phyloP scores from a whole-genome alignment of 257 asterid genomes.

The Misopates orontium region DNA sequence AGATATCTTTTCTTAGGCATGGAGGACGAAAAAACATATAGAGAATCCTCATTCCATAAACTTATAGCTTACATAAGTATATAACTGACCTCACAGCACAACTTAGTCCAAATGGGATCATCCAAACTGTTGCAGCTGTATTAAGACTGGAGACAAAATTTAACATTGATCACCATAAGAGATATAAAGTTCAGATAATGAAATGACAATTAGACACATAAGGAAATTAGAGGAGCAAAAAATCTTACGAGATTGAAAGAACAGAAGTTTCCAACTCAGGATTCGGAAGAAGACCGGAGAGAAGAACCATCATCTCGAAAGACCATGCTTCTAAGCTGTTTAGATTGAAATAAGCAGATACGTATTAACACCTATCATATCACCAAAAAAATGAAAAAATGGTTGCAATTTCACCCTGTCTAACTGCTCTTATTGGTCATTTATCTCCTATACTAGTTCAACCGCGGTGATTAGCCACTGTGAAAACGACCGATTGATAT shows the following conservation, averaged over 20 bases:
- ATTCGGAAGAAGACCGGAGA: conserved; percentile 86
- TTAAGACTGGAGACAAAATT: conserved; percentile 53
- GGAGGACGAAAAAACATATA: not conserved
- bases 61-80: conserved; percentile 8
- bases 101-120: conserved; percentile 86
- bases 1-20: not conserved
- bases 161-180: not conserved
- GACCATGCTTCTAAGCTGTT: conserved; percentile 88
- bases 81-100: conserved; percentile 69
- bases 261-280: conserved; percentile 84
- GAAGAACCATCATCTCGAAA: conserved; percentile 84
- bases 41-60: not conserved
- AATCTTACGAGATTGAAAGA: conserved; percentile 68
- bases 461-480: too few species aligned
- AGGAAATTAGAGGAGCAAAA: not conserved
- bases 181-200: not conserved
- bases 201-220: not conserved
- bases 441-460: too few species aligned
- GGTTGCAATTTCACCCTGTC: too few species aligned
- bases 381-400: too few species aligned
- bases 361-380: too few species aligned
- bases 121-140: conserved; percentile 73
- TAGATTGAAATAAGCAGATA: too few species aligned
- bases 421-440: too few species aligned
- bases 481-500: too few species aligned